Base-by-base conservation (phyloP, 345 rosid species). In the Heritiera fomes region DNA sequence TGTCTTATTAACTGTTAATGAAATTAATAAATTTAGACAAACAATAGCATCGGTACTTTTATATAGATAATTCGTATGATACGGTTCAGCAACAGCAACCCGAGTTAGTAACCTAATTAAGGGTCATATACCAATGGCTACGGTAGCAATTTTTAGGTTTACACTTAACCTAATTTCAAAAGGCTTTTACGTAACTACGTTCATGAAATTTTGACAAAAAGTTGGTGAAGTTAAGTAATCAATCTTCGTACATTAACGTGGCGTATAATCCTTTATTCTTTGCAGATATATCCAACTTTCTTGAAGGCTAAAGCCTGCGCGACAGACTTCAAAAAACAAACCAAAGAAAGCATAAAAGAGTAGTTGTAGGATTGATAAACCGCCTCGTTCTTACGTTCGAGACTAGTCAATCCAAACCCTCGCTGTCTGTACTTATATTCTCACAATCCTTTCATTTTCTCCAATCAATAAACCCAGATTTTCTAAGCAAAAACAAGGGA, bases 171-270 rank as follows among this genome's bases (percentile, higher is more conserved):
- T 83, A 83, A 81, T 14, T 64, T 63, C 55, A 30, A 8, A 38
- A 60, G 12, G 41, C 7, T 46, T 47, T 49, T 23, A 23, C 28
- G 28, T 23, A 23, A 23, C 28, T 50, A 50, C 28, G 45, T 71
- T 66, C 65, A 53, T 55, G 79, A 79, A 80, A 50, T 52, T 15
- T 62, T 55, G 77, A 81, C 74, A 75, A 80, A 79, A 82, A 79
- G 81, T 88, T 88, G 94, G 86, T 92, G 88, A 85, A 83, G 88
- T 91, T 92, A 83, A 91, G 97, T 90, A 79, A 94, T 84, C 94
- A 77, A 87, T 85, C 56, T 84, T 80, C 50, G 78, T 50, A 58
- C 78, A 58, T 50, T 81, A 79, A 85, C 87, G 83, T 88, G 87
- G 80, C 87, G 90, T 88, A 83, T 68, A 32, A 77, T 83, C 77